Base-by-base conservation (phyloP, 306 rosid genomes). In the Castanea mollissima region DNA sequence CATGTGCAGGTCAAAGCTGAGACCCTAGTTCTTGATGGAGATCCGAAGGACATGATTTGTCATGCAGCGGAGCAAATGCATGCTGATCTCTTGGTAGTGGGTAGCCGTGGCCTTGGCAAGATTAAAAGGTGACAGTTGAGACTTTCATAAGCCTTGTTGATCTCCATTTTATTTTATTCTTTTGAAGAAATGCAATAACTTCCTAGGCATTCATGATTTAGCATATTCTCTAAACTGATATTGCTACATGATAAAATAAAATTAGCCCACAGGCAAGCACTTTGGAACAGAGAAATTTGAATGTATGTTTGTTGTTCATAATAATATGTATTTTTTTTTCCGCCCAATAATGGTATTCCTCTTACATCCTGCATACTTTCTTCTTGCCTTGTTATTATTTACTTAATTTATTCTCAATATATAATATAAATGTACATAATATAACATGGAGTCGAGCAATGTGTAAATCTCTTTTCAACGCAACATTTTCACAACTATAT, bases 51-150 rank as follows among this genome's bases (percentile, higher is more conserved):
- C 77, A 84, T 79, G 90, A 91, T 93, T 12, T 91, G 98, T 74
- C 82, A 90, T 54, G 91, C 92, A 2, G 80, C 86, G 12, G 97
- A 88, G 82, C 85, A 90, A 76, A 81, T 90, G 91, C 85, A 83
- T 31, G 88, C 88, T 38, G 86, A 90, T 86, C 88, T 93, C 29
- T 84, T 93, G 3, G 75, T 93, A 16, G 73, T 93, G 21, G 92
- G 97, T 31, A 91, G 94, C 71, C 91, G 98, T 49, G 94, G 98
- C 80, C 91, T 93, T 54, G 88, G 97, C 74, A 79, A 4, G n/a
- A 35, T 90, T 78, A 80, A 89, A 80, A 90, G 97, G 97, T 88
- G 27, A 29, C 5, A 7, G 51, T 1, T 35, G 19, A 46, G 7
- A 8, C 18, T 18, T 19, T 0, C 20, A 27, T 3, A 49, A 49